A percentile compares a stretch with the other conserved stretches of the same genome.
Conservation (phyloP, 176 grass and related monocot species). For the Luzula sylvatica region DNA sequence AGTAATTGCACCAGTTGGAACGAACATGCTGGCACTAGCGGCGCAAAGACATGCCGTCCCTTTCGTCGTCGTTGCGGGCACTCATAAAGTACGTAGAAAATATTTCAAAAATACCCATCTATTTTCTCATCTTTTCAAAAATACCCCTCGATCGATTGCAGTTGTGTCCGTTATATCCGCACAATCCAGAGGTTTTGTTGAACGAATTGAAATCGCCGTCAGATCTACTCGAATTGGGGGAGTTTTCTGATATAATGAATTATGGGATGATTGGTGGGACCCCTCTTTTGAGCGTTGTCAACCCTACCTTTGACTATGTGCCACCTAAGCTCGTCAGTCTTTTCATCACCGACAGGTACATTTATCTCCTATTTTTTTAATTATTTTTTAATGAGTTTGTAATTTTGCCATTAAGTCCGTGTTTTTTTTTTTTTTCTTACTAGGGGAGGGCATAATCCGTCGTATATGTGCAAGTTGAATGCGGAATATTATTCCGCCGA, state of each 20-base stretch:
- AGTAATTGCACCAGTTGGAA: slow-evolving; percentile 90
- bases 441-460: slow-evolving; percentile 96
- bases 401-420: too few relatives aligned
- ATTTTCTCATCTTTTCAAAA: neutral
- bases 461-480: slow-evolving; percentile 86
- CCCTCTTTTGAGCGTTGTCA: slow-evolving; percentile 74
- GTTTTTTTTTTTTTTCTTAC: too few relatives aligned
- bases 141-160: slow-evolving; percentile 17
- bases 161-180: slow-evolving; percentile 90
- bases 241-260: slow-evolving; percentile 95
- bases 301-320: slow-evolving; percentile 93
- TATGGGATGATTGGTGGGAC: slow-evolving; percentile 52
- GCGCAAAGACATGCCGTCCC: slow-evolving; percentile 97
- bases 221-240: slow-evolving; percentile 88
- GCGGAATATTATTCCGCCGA: slow-evolving; percentile 96
- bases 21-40: slow-evolving; percentile 94
- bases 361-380: neutral
- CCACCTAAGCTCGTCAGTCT: slow-evolving; percentile 90
- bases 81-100: slow-evolving; percentile 56
- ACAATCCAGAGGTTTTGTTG: slow-evolving; percentile 79
- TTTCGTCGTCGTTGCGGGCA: slow-evolving; percentile 92
- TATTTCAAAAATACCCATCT: too few relatives aligned
- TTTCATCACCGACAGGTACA: slow-evolving; percentile 91
- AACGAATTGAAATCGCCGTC: slow-evolving; percentile 88
- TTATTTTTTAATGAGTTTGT: too few relatives aligned